Evolutionary conservation across 371 early-diverging fungal genomes (phyloP), one percentile per base, ranked within the genome.

Genomic region (Catenaria anguillulae): DNA sequence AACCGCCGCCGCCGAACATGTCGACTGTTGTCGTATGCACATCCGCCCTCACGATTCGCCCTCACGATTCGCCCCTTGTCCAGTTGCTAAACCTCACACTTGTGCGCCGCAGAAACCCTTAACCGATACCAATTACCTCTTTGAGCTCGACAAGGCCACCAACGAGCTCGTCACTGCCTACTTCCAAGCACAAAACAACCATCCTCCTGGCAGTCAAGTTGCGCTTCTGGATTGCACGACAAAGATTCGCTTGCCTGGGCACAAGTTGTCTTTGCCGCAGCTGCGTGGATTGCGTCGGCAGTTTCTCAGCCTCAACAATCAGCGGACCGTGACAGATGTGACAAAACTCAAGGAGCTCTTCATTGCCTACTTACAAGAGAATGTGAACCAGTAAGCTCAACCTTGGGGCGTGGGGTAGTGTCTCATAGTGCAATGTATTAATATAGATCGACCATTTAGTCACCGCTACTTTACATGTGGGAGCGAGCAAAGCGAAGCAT

Each of bases 81-180:
- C n/a, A n/a, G n/a, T n/a, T n/a, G n/a, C n/a, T n/a, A n/a, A n/a
- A n/a, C n/a, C n/a, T n/a, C n/a, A n/a, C n/a, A n/a, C n/a, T n/a
- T n/a, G n/a, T n/a, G n/a, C n/a, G 17, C 15, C n/a, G 17, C 33
- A 77, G 79, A 90, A 89, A 75, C 93, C 93, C 0, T 84, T 88
- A 0, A 83, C 86, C 23, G 88, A 86, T 43, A 87, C 93, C 26
- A 92, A 92, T 68, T 92, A 92, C 64, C 74, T 94, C 43, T 85
- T 87, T 62, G 90, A 92, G 67, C 76, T 95, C 60, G 96, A 97
- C 65, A 76, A 81, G 56, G 78, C 82, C 17, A 87, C 90, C 0
- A 73, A 84, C 65, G 85, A 87, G 42, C 77, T 94, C n/a, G 82
- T 90, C n/a, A 82, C 85, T 62, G 81, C 81, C 0, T 72, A 92